Percentiles rank a stretch among this genome's conserved stretches.
These are phyloP conservation scores for Lactarius evosmus DNA, from an alignment of 768 basidiomycete species.

Conservation along the genomic window DNA sequence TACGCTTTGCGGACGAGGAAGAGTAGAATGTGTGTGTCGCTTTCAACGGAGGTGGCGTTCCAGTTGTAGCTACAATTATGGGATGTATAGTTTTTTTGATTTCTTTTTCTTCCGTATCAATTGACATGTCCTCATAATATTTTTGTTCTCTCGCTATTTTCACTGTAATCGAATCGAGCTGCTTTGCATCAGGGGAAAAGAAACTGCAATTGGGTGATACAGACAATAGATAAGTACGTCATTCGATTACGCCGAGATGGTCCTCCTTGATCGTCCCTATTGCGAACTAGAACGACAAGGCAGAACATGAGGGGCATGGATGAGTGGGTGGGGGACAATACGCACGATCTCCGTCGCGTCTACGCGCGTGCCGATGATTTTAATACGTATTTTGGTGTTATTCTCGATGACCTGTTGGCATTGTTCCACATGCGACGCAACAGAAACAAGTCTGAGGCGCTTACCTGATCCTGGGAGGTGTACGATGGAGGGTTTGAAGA, in stretches of 20 bases:
- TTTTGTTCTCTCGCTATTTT: neutral
- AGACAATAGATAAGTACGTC: neutral
- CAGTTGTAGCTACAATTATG: neutral
- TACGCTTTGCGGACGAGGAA: slow-evolving; percentile 81
- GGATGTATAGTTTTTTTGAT: slow-evolving; percentile 8
- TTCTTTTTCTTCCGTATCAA: neutral
- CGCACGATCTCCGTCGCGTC: slow-evolving; percentile 97
- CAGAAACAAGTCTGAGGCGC: slow-evolving; percentile 7
- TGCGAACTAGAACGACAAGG: slow-evolving; percentile 63
- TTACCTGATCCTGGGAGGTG: slow-evolving; percentile 83
- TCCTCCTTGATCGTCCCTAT: slow-evolving; percentile 99
- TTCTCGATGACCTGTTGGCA: slow-evolving; percentile 78
- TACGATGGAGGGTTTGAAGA: slow-evolving; percentile 97
- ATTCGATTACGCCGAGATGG: slow-evolving; percentile 91
- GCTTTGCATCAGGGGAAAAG: neutral
- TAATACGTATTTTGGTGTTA: slow-evolving; percentile 86
- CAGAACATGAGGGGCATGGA: neutral
- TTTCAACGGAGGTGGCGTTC: neutral
- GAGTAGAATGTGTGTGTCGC: neutral
- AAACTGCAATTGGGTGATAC: neutral
- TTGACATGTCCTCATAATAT: neutral
- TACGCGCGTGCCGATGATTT: slow-evolving; percentile 97
- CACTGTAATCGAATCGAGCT: neutral
- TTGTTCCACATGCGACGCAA: neutral
- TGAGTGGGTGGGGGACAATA: slow-evolving; percentile 22